Base-by-base conservation (phyloP, 2,329 filamentous ascomycete genomes). In the Colletotrichum sp. region DNA sequence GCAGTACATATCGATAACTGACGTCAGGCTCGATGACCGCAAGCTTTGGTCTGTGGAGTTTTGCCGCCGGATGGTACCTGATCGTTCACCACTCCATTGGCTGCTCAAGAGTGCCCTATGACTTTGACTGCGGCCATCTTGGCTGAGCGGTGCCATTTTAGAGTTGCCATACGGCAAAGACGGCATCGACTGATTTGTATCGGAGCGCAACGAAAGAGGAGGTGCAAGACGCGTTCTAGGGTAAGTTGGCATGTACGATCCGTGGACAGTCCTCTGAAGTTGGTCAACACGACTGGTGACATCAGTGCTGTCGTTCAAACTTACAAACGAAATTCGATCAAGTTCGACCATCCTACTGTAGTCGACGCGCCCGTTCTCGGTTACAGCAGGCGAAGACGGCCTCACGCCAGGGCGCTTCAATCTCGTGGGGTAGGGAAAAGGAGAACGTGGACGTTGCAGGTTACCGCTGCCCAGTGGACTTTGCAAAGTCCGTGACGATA, bases 361-460 rank as follows among this genome's bases (percentile, higher is more conserved):
- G 79, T 90, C 88, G 67, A 89, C 81, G 61, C 79, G 81, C 9
- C 88, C 88, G 76, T 85, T 86, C 74, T 89, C 87, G 7, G 87
- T 87, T 68, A 89, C 79, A 63, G 88, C 87, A 16, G 89, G 89
- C 14, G 89, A 91, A 32, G 86, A 83, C 60, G 89, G 85, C 57
- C 87, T 85, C 48, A 89, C 83, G 5, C 89, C 89, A 21, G 89
- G 90, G 24, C 90, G 87, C 79, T 87, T 91, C 39, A 92, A 82
- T 21, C 90, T 88, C 61, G 90, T 88, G 30, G 90, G 90, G 74
- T 92, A 92, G 26, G 89, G 89, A 76, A 90, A 92, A 2, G 91
- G 90, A 26, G 91, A 92, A 34, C 90, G 86, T 64, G 90, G 89
- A n/a, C 90, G 86, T 78, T 90, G 89, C 67, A 88, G 79, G 34